Percentiles rank a stretch among this genome's conserved stretches.
These are phyloP conservation scores for Agaricus subrufescens DNA, from an alignment of 768 basidiomycete genomes.

Conservation along the genomic window DNA sequence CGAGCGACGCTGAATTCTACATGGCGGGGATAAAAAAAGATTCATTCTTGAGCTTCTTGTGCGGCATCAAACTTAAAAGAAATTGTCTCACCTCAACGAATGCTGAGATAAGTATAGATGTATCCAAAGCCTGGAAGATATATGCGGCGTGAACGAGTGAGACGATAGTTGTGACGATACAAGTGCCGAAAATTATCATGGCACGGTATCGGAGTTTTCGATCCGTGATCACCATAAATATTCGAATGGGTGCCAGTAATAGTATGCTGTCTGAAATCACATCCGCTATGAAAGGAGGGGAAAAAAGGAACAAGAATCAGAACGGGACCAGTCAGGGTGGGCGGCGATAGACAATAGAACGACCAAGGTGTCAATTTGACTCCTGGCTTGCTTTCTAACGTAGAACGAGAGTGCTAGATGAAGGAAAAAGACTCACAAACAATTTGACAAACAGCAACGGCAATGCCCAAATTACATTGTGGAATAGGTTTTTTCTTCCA, in stretches of 20 bases:
- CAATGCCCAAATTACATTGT: not conserved
- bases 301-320: not conserved
- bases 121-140: conserved; percentile 27
- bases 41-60: not conserved
- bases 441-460: not conserved
- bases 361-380: not conserved
- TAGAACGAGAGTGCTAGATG: not conserved
- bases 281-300: conserved; percentile 32
- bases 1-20: not conserved
- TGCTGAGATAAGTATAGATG: conserved; percentile 30
- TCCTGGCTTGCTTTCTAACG: too few species aligned
- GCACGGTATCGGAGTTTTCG: conserved; percentile 32
- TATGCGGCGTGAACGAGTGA: conserved; percentile 41
- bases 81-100: conserved; percentile 34
- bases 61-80: not conserved
- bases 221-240: conserved; percentile 38
- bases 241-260: conserved; percentile 36
- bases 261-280: conserved; percentile 40
- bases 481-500: not conserved
- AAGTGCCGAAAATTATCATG: conserved; percentile 51
- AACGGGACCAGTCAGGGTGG: not conserved
- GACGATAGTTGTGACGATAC: conserved; percentile 41
- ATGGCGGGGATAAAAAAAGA: not conserved
- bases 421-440: not conserved
- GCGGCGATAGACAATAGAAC: not conserved